Evolutionary conservation across 1,139 yeast genomes (phyloP), one percentile per base, ranked within the genome.

Genomic region (Debaryomyces udenii): DNA sequence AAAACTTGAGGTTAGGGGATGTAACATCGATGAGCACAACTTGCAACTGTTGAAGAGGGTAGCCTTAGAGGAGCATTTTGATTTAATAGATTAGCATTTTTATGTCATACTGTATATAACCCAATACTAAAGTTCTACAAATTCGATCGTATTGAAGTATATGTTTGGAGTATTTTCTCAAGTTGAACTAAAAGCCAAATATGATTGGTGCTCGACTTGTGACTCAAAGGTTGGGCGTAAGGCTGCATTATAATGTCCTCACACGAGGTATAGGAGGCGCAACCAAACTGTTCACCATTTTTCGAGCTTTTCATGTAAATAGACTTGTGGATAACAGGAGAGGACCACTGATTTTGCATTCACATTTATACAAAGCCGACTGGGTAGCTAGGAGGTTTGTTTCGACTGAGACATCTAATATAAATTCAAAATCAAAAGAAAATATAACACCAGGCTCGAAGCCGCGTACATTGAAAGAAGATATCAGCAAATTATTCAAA

Each of bases 401-500:
- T 9, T 26, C 42, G 29, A 23, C 34, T 7, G 7, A 34, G 27
- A 13, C 40, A 3, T 13, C 31, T 28, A 9, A 23, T 15, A 15
- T 16, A 9, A 32, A 31, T 18, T n/a, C n/a, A n/a, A 27, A 23
- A 7, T 2, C 18, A 9, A 3, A 22, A 31, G 35, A 24, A 35
- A 44, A 30, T 27, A 31, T 32, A 29, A 35, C n/a, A 34, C 42
- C 20, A 9, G 18, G 16, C 9, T 6, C n/a, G 4, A 16, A 22
- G 16, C 27, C 42, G 6, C 27, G 23, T 23, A 39, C 23, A 9
- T 35, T 42, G 28, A 37, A 38, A 16, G 43, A 49, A 17, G 70
- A 66, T 33, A 33, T 64, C n/a, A 32, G 40, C 16, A 59, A 64
- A 34, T 56, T 73, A 11, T 38, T 70, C 17, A 51, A 50, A 27